Conservation (phyloP, 2,329 filamentous ascomycete genomes). For the Ceratocystis variospora region DNA sequence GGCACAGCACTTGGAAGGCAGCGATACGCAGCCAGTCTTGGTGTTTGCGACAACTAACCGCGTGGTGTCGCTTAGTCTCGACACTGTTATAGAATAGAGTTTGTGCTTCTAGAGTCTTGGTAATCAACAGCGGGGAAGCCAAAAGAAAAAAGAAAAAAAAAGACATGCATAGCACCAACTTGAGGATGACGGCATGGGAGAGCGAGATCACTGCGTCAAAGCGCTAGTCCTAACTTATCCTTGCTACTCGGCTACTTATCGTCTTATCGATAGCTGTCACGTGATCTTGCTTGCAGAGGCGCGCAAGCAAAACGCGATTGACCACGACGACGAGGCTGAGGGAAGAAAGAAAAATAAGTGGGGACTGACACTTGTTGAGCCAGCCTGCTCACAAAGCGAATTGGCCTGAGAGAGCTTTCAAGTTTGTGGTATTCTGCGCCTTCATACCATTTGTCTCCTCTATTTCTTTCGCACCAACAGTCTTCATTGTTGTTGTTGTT, state of each 20-base stretch:
- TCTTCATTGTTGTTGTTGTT: not conserved
- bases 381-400: not conserved
- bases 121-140: not conserved
- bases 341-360: slow-evolving; percentile 15
- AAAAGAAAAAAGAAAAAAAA: not conserved
- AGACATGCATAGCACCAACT: too few species aligned
- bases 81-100: too few species aligned
- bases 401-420: not conserved
- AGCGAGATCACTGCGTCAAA: not conserved
- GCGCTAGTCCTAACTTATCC: not conserved
- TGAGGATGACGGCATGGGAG: not conserved
- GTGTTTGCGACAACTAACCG: too few species aligned
- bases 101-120: too few species aligned
- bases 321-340: slow-evolving; percentile 17
- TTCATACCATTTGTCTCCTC: not conserved
- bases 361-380: slow-evolving; percentile 9
- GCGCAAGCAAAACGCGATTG: slow-evolving; percentile 18
- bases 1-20: too few species aligned
- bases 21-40: too few species aligned
- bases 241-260: not conserved
- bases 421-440: too few species aligned
- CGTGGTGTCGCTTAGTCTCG: too few species aligned
- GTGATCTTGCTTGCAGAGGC: not conserved
- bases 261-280: slow-evolving; percentile 13
- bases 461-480: not conserved